These are phyloP conservation scores for Carex kokanica DNA, from an alignment of 176 grass and related monocot species.

Conservation along the genomic window DNA sequence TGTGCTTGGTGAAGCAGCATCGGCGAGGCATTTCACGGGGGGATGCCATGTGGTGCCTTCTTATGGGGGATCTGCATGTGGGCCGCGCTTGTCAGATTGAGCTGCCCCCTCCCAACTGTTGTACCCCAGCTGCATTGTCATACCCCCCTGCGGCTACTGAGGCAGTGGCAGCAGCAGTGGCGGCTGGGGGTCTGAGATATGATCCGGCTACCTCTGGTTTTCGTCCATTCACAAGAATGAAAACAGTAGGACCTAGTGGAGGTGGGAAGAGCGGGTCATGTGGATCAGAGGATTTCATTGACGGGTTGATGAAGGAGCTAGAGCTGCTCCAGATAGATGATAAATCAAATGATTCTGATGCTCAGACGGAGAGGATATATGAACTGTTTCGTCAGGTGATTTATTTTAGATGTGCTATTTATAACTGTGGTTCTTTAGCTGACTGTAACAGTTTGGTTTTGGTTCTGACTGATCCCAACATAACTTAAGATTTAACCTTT, in stretches of 20 bases:
- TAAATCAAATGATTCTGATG: slow-evolving; percentile 9
- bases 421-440: not conserved
- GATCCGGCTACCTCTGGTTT: slow-evolving; percentile 11
- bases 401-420: not conserved
- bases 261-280: not conserved
- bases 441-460: not conserved
- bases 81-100: slow-evolving; percentile 50
- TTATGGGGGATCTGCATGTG: slow-evolving; percentile 75
- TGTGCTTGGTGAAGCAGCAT: slow-evolving; percentile 78
- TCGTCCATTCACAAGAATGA: slow-evolving; percentile 18
- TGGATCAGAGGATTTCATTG: slow-evolving; percentile 24
- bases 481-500: not conserved
- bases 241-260: not conserved
- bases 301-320: slow-evolving; percentile 24
- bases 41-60: slow-evolving; percentile 96
- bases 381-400: slow-evolving; percentile 23
- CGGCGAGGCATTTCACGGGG: slow-evolving; percentile 57
- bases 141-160: not conserved
- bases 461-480: not conserved
- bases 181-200: slow-evolving; percentile 20
- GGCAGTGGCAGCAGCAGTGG: not conserved
- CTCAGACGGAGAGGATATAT: slow-evolving; percentile 15
- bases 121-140: slow-evolving; percentile 6
- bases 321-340: slow-evolving; percentile 12
- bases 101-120: slow-evolving; percentile 21